These are phyloP conservation scores for Allodekkera sacchari DNA, from an alignment of 805 yeast species.

Conservation along the genomic window DNA sequence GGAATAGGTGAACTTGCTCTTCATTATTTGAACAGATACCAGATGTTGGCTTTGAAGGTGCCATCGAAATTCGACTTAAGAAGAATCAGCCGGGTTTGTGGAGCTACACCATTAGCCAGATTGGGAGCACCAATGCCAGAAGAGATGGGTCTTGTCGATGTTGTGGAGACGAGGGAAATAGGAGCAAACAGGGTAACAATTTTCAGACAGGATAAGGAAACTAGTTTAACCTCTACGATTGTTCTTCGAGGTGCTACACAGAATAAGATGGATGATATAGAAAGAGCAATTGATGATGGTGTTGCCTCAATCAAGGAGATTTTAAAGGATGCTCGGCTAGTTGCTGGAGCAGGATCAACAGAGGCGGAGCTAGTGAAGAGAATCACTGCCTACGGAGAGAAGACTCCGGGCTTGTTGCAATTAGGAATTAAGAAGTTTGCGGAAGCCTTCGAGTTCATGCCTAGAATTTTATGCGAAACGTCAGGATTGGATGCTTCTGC, in stretches of 20 bases:
- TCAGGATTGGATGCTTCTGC: constrained; percentile 89
- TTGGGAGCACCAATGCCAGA: constrained; percentile 93
- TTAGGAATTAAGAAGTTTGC: constrained; percentile 92
- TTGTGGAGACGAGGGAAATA: constrained; percentile 85
- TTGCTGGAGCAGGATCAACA: constrained; percentile 95
- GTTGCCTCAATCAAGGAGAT: constrained; percentile 86
- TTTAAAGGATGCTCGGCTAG: constrained; percentile 67
- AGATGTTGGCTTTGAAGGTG: constrained; percentile 77
- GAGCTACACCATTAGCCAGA: constrained; percentile 92
- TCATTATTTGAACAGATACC: constrained; percentile 84
- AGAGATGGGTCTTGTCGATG: constrained; percentile 82
- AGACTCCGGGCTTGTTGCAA: constrained; percentile 87
- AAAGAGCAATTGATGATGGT: constrained; percentile 96
- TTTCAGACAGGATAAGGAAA: constrained; percentile 62
- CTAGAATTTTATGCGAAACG: constrained; percentile 88
- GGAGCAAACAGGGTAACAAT: constrained; percentile 97
- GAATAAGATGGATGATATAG: constrained; percentile 86
- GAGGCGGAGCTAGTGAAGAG: constrained; percentile 82
- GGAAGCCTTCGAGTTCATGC: constrained; percentile 88
- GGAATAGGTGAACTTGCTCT: constrained; percentile 88
- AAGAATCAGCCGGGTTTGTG: constrained; percentile 92
- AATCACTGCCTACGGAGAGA: constrained; percentile 80
- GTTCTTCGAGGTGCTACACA: constrained; percentile 95
- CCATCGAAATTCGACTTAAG: constrained; percentile 92
- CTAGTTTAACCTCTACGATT: constrained; percentile 83